Conservation (phyloP, 441 rosid genomes). For the Euphorbia celastroides region DNA sequence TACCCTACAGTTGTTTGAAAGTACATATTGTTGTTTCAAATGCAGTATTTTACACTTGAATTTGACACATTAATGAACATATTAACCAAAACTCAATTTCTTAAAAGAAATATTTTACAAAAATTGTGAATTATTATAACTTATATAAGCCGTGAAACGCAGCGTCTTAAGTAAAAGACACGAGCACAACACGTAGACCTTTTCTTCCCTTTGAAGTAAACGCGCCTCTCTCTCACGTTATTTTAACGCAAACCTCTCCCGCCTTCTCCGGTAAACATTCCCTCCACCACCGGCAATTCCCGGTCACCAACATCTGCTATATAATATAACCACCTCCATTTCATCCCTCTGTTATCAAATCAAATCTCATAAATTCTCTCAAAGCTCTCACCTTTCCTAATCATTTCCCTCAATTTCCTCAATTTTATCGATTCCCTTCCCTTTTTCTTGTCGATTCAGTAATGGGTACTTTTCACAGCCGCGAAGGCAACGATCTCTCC, state of each 20-base stretch:
- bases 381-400: not conserved
- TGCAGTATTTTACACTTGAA: too few species aligned
- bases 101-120: too few species aligned
- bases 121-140: too few species aligned
- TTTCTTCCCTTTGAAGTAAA: conserved; percentile 21
- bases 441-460: conserved; percentile 9
- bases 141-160: not conserved
- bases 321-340: not conserved
- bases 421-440: not conserved
- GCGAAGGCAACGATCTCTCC: conserved; percentile 61
- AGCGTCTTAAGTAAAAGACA: not conserved
- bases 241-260: conserved; percentile 19
- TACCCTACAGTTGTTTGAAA: too few species aligned
- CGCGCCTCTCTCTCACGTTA: conserved; percentile 4
- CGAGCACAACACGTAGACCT: conserved; percentile 16
- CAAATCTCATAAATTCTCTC: not conserved
- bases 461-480: conserved; percentile 86
- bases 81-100: too few species aligned
- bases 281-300: conserved; percentile 20
- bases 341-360: not conserved
- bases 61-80: too few species aligned
- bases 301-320: conserved; percentile 20
- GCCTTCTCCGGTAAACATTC: conserved; percentile 18
- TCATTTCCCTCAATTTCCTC: not conserved
- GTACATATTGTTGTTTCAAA: too few species aligned